These are phyloP conservation scores for Postia placenta DNA, from an alignment of 768 basidiomycete species.

Conservation along the genomic window DNA sequence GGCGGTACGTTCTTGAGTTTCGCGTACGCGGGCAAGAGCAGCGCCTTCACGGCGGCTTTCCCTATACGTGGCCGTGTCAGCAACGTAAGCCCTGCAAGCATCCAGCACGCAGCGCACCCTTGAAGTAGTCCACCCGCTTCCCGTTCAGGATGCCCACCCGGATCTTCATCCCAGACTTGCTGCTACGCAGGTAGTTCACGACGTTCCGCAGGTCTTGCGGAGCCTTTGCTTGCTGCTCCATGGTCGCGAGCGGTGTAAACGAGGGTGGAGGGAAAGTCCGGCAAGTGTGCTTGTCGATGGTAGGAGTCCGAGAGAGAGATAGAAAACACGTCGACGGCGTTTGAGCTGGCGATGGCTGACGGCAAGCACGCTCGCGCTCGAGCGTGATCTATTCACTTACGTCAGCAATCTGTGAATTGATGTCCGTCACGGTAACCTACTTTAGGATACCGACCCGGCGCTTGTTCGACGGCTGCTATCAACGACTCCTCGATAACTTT, in stretches of 20 bases:
- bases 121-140: constrained; percentile 96
- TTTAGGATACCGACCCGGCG: no score
- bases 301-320: not conserved
- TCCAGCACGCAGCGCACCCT: constrained; percentile 51
- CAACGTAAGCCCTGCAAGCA: no score
- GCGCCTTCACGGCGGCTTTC: constrained; percentile 87
- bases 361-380: not conserved
- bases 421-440: no score
- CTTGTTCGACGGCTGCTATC: no score
- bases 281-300: no score
- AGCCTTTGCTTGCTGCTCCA: constrained; percentile 76
- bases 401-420: no score
- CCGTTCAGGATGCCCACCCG: constrained; percentile 89
- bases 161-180: constrained; percentile 82
- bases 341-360: not conserved
- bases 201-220: constrained; percentile 76
- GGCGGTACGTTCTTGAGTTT: constrained; percentile 79
- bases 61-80: constrained; percentile 41
- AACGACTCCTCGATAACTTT: no score
- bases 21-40: constrained; percentile 86
- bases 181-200: constrained; percentile 81
- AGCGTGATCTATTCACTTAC: not conserved
- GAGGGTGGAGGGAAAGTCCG: not conserved
- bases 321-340: not conserved
- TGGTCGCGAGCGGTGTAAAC: constrained; percentile 9